Percentiles rank a stretch among this genome's conserved stretches.
Conservation (phyloP, 2,329 filamentous ascomycete genomes). For the Pochonia chlamydosporia region DNA sequence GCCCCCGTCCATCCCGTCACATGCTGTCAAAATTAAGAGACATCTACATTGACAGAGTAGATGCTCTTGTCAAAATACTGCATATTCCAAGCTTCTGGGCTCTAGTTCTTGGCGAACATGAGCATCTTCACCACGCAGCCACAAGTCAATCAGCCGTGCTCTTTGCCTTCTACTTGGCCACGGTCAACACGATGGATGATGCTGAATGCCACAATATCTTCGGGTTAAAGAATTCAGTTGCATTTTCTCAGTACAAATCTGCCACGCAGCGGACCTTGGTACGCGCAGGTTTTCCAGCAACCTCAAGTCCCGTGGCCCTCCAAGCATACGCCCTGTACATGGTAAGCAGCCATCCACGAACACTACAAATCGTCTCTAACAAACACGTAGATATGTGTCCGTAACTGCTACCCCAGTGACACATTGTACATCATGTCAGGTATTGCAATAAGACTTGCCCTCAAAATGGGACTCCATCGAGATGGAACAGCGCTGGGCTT, state of each 20-base stretch:
- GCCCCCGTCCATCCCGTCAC: not conserved
- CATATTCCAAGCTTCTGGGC: slow-evolving; percentile 27
- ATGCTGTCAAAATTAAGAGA: slow-evolving; percentile 5
- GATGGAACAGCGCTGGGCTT: slow-evolving; percentile 25
- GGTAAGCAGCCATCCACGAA: slow-evolving; percentile 11
- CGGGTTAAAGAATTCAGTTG: slow-evolving; percentile 20
- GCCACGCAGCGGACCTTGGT: slow-evolving; percentile 27
- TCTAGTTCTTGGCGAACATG: slow-evolving; percentile 1
- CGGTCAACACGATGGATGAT: slow-evolving; percentile 23
- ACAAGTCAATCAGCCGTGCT: slow-evolving; percentile 34
- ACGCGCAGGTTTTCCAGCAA: slow-evolving; percentile 31
- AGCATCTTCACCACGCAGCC: slow-evolving; percentile 9
- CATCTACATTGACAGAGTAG: slow-evolving; percentile 28
- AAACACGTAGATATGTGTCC: slow-evolving; percentile 6
- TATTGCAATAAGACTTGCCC: slow-evolving; percentile 30
- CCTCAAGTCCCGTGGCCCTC: slow-evolving; percentile 25
- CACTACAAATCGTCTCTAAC: not conserved
- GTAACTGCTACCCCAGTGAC: slow-evolving; percentile 4
- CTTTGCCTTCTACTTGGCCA: slow-evolving; percentile 32
- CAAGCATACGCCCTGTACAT: slow-evolving; percentile 32
- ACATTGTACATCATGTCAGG: slow-evolving; percentile 10
- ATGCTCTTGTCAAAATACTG: slow-evolving; percentile 32
- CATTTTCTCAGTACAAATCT: slow-evolving; percentile 21
- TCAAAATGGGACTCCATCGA: slow-evolving; percentile 31
- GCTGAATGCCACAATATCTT: slow-evolving; percentile 22